phyloP scores from a whole-genome alignment of 495 filamentous ascomycete genomes.

The Penicillium steckii region DNA sequence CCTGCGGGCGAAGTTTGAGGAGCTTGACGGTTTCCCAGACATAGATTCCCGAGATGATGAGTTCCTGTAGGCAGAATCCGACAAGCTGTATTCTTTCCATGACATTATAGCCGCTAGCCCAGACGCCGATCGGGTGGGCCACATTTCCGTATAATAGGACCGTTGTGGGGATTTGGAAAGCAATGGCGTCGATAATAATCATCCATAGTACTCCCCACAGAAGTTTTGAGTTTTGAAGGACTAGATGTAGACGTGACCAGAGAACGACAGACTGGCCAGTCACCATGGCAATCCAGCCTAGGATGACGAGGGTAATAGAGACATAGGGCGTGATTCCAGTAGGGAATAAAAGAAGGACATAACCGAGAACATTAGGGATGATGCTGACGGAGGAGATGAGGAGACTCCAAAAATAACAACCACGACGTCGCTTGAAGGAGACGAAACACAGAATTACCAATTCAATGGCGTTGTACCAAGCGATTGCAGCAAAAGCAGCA shows the following conservation, averaged over 20 bases:
- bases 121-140: constrained; percentile 25
- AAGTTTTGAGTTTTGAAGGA: constrained; percentile 37
- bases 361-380: constrained; percentile 44
- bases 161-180: constrained; percentile 42
- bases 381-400: constrained; percentile 39
- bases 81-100: constrained; percentile 55
- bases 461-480: constrained; percentile 50
- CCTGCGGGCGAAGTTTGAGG: constrained; percentile 35
- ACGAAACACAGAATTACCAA: constrained; percentile 44
- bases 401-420: constrained; percentile 52
- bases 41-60: constrained; percentile 55
- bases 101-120: constrained; percentile 40
- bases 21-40: constrained; percentile 50
- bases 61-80: constrained; percentile 55
- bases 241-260: constrained; percentile 48
- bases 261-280: constrained; percentile 51
- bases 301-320: constrained; percentile 36
- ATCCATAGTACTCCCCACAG: constrained; percentile 38
- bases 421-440: constrained; percentile 46
- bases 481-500: constrained; percentile 37
- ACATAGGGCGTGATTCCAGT: constrained; percentile 28
- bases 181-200: constrained; percentile 44
- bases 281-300: constrained; percentile 47
- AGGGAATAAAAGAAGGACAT: constrained; percentile 43
- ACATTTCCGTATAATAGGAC: constrained; percentile 43